Percentiles rank a stretch among this genome's conserved stretches.
Conservation (phyloP, 345 rosid genomes). For the Cardamine chenopodiifolia region DNA sequence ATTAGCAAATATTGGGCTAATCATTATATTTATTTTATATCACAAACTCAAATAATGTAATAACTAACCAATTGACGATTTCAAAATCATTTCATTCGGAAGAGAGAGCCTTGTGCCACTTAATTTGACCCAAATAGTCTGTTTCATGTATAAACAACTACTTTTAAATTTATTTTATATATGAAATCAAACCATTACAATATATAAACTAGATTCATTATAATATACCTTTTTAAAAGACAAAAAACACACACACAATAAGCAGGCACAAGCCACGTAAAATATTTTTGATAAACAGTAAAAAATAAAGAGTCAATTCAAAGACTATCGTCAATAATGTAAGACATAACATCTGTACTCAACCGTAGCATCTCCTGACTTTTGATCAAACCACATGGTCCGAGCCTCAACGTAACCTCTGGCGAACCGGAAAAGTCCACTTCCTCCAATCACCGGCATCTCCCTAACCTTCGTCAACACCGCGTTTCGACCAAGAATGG, state of each 20-base stretch:
- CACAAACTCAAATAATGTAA: neutral
- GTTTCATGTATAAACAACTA: slow-evolving; percentile 1
- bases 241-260: neutral
- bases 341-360: slow-evolving; percentile 50
- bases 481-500: slow-evolving; percentile 52
- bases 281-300: neutral
- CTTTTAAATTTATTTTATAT: neutral
- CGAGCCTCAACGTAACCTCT: slow-evolving; percentile 60
- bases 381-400: slow-evolving; percentile 38
- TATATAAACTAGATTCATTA: neutral
- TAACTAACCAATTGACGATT: neutral
- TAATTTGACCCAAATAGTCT: slow-evolving; percentile 25
- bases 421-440: slow-evolving; percentile 62
- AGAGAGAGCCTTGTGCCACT: neutral
- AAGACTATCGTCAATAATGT: slow-evolving; percentile 41
- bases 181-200: slow-evolving; percentile 7
- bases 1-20: slow-evolving; percentile 5
- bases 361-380: slow-evolving; percentile 50
- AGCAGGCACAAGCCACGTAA: neutral
- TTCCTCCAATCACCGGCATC: slow-evolving; percentile 70
- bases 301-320: too few relatives aligned
- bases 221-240: too few relatives aligned
- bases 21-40: neutral
- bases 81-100: neutral
- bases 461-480: slow-evolving; percentile 50